Conservation (phyloP, 441 rosid species). For the Arabidopsis lyrata region DNA sequence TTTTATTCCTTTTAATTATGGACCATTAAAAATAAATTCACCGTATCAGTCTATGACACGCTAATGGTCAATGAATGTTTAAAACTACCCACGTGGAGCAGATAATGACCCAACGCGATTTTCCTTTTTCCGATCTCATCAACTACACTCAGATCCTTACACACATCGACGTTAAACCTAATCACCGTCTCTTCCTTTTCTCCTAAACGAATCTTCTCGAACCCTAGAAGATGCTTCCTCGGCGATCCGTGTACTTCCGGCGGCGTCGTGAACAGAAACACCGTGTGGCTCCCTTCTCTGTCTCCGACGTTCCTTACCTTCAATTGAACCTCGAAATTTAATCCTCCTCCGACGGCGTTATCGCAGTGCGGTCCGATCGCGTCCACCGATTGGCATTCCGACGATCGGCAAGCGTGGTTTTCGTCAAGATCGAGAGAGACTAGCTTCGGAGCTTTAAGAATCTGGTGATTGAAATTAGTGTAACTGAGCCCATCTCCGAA, state of each 20-base stretch:
- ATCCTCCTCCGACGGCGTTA: background rate
- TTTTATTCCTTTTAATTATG: background rate
- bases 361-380: conserved; percentile 49
- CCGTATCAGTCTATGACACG: background rate
- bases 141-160: conserved; percentile 74
- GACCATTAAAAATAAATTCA: background rate
- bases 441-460: conserved; percentile 53
- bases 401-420: conserved; percentile 59
- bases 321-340: conserved; percentile 56
- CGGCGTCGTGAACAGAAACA: conserved; percentile 71
- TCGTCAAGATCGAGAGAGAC: conserved; percentile 55
- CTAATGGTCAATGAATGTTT: conserved; percentile 52
- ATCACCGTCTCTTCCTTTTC: conserved; percentile 43
- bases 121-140: conserved; percentile 66
- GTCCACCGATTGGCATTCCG: conserved; percentile 62
- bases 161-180: conserved; percentile 64
- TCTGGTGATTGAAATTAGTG: conserved; percentile 50
- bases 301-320: conserved; percentile 61
- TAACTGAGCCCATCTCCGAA: conserved; percentile 87
- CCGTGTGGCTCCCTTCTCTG: conserved; percentile 65
- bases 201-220: conserved; percentile 63
- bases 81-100: conserved; percentile 73
- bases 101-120: conserved; percentile 66
- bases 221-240: conserved; percentile 64
- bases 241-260: conserved; percentile 74